phyloP scores from a whole-genome alignment of 306 rosid species.

The Vicia sativa region DNA sequence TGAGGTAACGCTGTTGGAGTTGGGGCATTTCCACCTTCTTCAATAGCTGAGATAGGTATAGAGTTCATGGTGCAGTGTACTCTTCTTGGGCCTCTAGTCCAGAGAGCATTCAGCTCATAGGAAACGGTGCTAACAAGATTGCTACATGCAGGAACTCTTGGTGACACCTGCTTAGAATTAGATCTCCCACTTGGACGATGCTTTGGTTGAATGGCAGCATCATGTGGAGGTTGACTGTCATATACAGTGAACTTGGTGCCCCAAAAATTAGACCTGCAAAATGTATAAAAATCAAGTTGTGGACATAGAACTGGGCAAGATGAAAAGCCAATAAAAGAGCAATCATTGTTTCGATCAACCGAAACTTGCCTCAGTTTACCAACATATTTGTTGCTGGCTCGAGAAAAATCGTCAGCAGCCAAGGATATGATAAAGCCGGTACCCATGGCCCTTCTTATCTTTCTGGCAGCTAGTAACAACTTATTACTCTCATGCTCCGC shows the following conservation, averaged over 20 bases:
- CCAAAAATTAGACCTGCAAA: slow-evolving; percentile 69
- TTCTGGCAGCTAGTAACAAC: slow-evolving; percentile 70
- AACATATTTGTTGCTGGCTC: slow-evolving; percentile 60
- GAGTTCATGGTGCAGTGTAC: slow-evolving; percentile 67
- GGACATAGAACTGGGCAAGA: slow-evolving; percentile 8
- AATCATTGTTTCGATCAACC: slow-evolving; percentile 2
- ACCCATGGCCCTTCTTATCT: slow-evolving; percentile 63
- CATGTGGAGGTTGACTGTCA: slow-evolving; percentile 54
- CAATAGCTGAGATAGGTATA: slow-evolving; percentile 60
- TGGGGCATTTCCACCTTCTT: slow-evolving; percentile 67
- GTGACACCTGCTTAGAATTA: slow-evolving; percentile 62
- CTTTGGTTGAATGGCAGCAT: slow-evolving; percentile 31
- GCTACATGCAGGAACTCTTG: slow-evolving; percentile 56
- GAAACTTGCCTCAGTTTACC: slow-evolving; percentile 77
- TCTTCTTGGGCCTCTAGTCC: slow-evolving; percentile 80
- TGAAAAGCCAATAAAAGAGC: neutral
- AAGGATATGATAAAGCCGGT: slow-evolving; percentile 60
- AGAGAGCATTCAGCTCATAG: slow-evolving; percentile 65
- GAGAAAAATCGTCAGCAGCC: slow-evolving; percentile 61
- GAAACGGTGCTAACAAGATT: slow-evolving; percentile 47
- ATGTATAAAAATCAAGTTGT: slow-evolving; percentile 13
- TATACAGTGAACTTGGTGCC: slow-evolving; percentile 66
- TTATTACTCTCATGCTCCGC: slow-evolving; percentile 65
- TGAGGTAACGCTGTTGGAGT: slow-evolving; percentile 50
- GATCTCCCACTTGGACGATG: slow-evolving; percentile 50